Evolutionary conservation across 192 early-diverging fungal genomes (phyloP).

Genomic region (Podila epigama): DNA sequence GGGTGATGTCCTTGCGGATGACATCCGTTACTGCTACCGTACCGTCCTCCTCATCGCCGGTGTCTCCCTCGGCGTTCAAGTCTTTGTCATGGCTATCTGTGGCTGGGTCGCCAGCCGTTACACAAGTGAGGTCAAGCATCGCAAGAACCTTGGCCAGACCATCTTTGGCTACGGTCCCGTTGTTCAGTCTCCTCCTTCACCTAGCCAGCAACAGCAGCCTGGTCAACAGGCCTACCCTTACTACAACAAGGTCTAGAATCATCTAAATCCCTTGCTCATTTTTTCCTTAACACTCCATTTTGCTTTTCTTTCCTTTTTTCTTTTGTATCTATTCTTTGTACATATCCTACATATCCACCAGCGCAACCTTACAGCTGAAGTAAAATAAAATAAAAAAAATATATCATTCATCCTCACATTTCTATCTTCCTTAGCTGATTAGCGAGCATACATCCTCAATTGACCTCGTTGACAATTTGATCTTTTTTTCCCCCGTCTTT

Average conservation of each 20-base stretch:
- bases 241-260: not conserved
- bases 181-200: not conserved
- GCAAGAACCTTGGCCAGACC: conserved; percentile 8
- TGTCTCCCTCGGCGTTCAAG: not conserved
- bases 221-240: not conserved
- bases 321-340: not conserved
- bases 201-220: not conserved
- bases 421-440: too few species aligned
- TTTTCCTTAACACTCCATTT: too few species aligned
- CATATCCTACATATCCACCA: not conserved
- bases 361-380: too few species aligned
- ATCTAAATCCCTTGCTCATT: too few species aligned
- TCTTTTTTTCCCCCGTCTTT: too few species aligned
- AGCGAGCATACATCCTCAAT: too few species aligned
- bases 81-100: conserved; percentile 24
- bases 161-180: conserved; percentile 18
- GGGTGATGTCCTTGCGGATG: not conserved
- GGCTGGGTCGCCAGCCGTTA: conserved; percentile 39
- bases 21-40: conserved; percentile 17
- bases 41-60: conserved; percentile 10
- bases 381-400: too few species aligned
- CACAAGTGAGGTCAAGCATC: conserved; percentile 33
- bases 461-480: too few species aligned
- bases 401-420: not conserved
- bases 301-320: not conserved